Base-by-base conservation (phyloP, 768 basidiomycete genomes). In the Omphalotus guepiniiformis region DNA sequence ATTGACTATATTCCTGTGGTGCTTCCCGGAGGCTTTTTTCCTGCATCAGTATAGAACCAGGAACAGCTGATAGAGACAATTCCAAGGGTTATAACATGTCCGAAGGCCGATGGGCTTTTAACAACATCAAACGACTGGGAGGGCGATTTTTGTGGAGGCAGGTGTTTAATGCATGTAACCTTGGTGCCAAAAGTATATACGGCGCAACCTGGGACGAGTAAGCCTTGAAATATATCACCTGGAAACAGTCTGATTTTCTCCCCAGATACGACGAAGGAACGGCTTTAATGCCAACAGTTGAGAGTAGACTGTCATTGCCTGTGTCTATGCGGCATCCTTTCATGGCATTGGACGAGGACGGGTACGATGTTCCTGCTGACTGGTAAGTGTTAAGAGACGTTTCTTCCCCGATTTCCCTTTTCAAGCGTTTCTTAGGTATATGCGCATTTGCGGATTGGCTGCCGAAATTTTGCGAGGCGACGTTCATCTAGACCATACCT, bases 201-300 rank as follows among this genome's bases (percentile, higher is more conserved):
- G 83, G 84, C 16, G 87, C 88, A 5, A 91, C 89, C 86, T 91
- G 89, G 87, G 89, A 91, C 56, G 89, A 90, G 83, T 79, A 29
- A 42, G 23, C 16, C 16, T 5, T 29, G 4, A 18, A 18, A n/a
- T n/a, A n/a, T n/a, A n/a, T n/a, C n/a, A n/a, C n/a, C n/a, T n/a
- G n/a, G n/a, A n/a, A n/a, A n/a, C n/a, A n/a, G n/a, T 18, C 26
- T 19, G 7, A 26, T 4, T 30, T 7, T 2, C 6, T 42, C 27
- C 7, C 3, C 27, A 42, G 41, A 26, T 42, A 90, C 53, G 88
- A 91, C 55, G 87, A 90, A 69, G 89, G 90, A 30, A 92, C 89
- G 0, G 87, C 82, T 1, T 78, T 88, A 50, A 78, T 93, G 73
- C 90, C 90, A 7, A 75, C 80, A 9, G 78, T 88, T 1, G 60